A percentile compares a stretch with the other conserved stretches of the same genome.
These are phyloP conservation scores for Tricholoma sp. DNA, from an alignment of 768 basidiomycete species.

Conservation along the genomic window DNA sequence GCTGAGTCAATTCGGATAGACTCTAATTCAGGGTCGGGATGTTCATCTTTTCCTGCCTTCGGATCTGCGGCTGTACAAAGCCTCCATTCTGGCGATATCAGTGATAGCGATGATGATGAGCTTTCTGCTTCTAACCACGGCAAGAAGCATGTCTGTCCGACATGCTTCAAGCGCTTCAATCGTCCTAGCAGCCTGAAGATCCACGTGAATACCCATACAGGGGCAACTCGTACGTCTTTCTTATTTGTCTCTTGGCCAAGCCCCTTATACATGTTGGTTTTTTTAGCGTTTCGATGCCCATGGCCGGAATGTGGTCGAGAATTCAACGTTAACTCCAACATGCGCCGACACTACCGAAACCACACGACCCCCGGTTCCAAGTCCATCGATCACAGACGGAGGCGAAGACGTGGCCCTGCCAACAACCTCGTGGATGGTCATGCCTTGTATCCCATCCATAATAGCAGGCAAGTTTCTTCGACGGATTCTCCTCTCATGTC, in stretches of 20 bases:
- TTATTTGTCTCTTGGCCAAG: background rate
- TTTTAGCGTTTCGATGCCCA: slow-evolving; percentile 65
- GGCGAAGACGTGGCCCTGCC: slow-evolving; percentile 21
- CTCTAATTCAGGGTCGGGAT: background rate
- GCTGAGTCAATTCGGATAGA: background rate
- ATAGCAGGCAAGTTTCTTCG: background rate
- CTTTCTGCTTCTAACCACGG: slow-evolving; percentile 22
- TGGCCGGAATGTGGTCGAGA: slow-evolving; percentile 69
- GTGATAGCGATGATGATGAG: slow-evolving; percentile 19
- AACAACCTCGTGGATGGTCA: slow-evolving; percentile 9
- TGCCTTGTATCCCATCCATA: background rate
- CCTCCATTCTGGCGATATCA: slow-evolving; percentile 13
- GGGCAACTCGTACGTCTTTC: slow-evolving; percentile 53
- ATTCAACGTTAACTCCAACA: slow-evolving; percentile 83
- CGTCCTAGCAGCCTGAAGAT: slow-evolving; percentile 63
- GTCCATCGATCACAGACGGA: slow-evolving; percentile 19
- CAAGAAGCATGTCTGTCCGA: slow-evolving; percentile 45
- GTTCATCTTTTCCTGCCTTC: slow-evolving; percentile 19
- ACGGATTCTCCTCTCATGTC: slow-evolving; percentile 18
- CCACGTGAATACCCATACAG: slow-evolving; percentile 65
- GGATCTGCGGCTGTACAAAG: slow-evolving; percentile 1
- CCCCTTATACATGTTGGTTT: slow-evolving; percentile 1
- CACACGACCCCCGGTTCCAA: slow-evolving; percentile 38
- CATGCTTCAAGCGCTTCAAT: slow-evolving; percentile 62
- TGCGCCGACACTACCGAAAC: slow-evolving; percentile 75